These are phyloP conservation scores for Helotiales sp. DNA, from an alignment of 2,329 filamentous ascomycete genomes.

Conservation along the genomic window DNA sequence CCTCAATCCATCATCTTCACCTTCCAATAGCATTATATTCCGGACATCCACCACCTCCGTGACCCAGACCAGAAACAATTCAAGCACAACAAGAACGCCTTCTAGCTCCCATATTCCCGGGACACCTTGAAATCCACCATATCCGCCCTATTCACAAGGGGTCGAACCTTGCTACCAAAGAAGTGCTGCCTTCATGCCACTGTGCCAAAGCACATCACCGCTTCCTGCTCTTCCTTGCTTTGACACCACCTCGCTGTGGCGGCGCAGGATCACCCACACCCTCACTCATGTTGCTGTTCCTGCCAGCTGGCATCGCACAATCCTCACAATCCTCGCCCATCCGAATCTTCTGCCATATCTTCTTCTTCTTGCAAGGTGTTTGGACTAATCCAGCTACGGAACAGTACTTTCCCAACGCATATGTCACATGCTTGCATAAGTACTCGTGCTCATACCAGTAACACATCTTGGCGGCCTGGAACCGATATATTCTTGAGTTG, in stretches of 20 bases:
- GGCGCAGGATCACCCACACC: background rate
- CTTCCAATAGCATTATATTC: background rate
- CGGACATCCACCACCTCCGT: background rate
- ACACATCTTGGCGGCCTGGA: conserved; percentile 27
- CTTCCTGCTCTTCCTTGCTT: conserved; percentile 14
- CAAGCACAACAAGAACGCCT: background rate
- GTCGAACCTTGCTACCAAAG: background rate
- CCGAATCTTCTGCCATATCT: conserved; percentile 33
- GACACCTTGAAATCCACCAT: background rate
- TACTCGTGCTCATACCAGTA: conserved; percentile 33
- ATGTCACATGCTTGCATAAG: conserved; percentile 29
- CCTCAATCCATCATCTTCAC: too few relatives aligned
- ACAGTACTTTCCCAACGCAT: conserved; percentile 33
- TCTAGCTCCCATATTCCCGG: background rate
- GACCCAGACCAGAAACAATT: background rate
- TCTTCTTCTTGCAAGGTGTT: conserved; percentile 31
- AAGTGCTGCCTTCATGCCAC: background rate
- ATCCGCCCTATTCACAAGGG: too few relatives aligned
- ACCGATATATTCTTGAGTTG: background rate
- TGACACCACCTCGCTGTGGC: conserved; percentile 12
- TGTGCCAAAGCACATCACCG: conserved; percentile 43
- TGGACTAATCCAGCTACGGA: conserved; percentile 27
- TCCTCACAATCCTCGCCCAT: conserved; percentile 32
- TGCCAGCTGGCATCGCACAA: conserved; percentile 25
- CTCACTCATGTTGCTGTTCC: conserved; percentile 4